Base-by-base conservation (phyloP, 805 yeast species). In the Candida ficus region DNA sequence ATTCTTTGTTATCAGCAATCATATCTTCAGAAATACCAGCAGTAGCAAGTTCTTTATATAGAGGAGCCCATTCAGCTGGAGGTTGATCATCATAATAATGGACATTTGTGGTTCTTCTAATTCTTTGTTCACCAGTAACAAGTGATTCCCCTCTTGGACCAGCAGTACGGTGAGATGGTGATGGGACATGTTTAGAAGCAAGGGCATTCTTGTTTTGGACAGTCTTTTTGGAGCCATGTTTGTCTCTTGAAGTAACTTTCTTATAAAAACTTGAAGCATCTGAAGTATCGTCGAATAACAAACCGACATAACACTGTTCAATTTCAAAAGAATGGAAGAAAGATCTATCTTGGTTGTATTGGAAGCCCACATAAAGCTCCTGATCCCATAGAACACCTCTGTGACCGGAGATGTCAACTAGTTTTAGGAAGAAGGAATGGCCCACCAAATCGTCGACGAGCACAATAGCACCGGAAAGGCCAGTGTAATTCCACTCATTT, bases 311-410 rank as follows among this genome's bases (percentile, higher is more conserved):
- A 58, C 96, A 90, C 18, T 86, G 95, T 52, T 93, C 98, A 34
- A 88, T 68, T 66, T 93, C 99, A 64, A 93, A 93, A 7, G 95
- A 73, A 60, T 93, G 98, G 71, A 93, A 93, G 63, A 87, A 93
- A 29, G 95, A 80, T 25, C 99, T 75, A 61, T 93, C 99, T 62
- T 93, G 98, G 56, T 85, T 77, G 63, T 93, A 93, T 52, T 82
- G 81, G 61, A 93, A 89, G 53, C 86, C 83, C 11, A 87, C 80
- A 54, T 86, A 91, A 36, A 93, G 63, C 62, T 93, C 99, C 62
- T 93, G 99, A 61, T 93, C 99, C 99, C 99, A 93, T 0, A 93
- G 49, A 0, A 93, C 95, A 27, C 98, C 98, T 31, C 83, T 68
- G 46, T 78, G 75, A 7, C 95, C 95, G 29, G 69, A 56, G 25